Conservation (phyloP, 1,139 yeast genomes). For the Zygotorulaspora mrakii region DNA sequence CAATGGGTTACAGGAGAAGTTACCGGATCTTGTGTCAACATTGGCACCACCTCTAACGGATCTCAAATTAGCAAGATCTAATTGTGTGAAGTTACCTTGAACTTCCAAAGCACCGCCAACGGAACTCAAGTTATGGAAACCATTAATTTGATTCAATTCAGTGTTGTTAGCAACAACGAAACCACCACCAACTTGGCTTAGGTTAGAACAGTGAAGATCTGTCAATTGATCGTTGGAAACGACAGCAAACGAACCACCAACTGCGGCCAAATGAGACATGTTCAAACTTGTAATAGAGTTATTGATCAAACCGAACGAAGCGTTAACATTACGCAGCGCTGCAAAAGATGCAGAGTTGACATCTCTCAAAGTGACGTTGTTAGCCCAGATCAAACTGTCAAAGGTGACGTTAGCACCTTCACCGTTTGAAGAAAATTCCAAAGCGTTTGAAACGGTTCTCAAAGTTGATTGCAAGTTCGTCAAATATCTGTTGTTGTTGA, state of each 20-base stretch:
- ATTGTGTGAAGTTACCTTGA: slow-evolving; percentile 75
- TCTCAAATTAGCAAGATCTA: slow-evolving; percentile 65
- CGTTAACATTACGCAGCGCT: slow-evolving; percentile 66
- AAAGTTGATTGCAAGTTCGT: slow-evolving; percentile 67
- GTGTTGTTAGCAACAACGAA: slow-evolving; percentile 83
- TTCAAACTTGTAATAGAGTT: slow-evolving; percentile 56
- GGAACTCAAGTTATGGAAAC: slow-evolving; percentile 67
- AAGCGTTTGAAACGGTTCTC: slow-evolving; percentile 64
- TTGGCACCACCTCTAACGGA: slow-evolving; percentile 90
- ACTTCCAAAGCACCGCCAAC: slow-evolving; percentile 87
- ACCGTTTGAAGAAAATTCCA: slow-evolving; percentile 83
- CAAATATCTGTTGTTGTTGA: slow-evolving; percentile 82
- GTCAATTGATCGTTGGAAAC: slow-evolving; percentile 69
- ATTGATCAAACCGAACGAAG: slow-evolving; percentile 74
- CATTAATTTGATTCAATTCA: slow-evolving; percentile 57
- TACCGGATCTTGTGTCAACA: slow-evolving; percentile 66
- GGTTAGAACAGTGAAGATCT: slow-evolving; percentile 63
- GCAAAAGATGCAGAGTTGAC: slow-evolving; percentile 69
- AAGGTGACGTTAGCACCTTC: slow-evolving; percentile 65
- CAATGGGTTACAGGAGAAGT: slow-evolving; percentile 77
- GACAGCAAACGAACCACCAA: slow-evolving; percentile 82
- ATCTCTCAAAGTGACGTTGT: slow-evolving; percentile 78
- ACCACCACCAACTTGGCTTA: slow-evolving; percentile 80
- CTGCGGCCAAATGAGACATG: slow-evolving; percentile 50
- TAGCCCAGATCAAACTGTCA: slow-evolving; percentile 72